A percentile compares a stretch with the other conserved stretches of the same genome.
phyloP scores from a whole-genome alignment of 371 early-diverging fungal genomes.

The Lichtheimia ramosa region DNA sequence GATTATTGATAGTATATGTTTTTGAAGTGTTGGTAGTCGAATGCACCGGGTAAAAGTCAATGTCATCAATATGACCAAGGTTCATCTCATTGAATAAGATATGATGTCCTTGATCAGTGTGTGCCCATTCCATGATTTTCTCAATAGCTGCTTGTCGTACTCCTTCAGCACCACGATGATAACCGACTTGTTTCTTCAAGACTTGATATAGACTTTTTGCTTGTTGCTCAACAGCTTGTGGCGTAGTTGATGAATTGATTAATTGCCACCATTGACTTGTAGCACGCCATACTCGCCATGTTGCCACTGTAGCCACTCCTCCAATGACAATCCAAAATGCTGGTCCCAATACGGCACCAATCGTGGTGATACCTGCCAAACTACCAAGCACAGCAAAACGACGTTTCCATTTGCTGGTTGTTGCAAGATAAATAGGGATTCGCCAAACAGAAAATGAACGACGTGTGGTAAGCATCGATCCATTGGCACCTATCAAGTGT shows the following conservation, averaged over 20 bases:
- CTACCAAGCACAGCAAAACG: constrained; percentile 19
- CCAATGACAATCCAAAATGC: constrained; percentile 30
- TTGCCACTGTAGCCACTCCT: constrained; percentile 26
- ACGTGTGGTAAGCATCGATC: too few relatives aligned
- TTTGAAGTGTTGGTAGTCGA: constrained; percentile 6
- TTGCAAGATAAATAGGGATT: constrained; percentile 28
- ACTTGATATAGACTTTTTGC: constrained; percentile 5
- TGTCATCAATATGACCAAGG: constrained; percentile 25
- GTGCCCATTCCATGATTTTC: constrained; percentile 24
- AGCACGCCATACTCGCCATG: constrained; percentile 34
- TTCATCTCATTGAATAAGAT: constrained; percentile 23
- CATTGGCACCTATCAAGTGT: too few relatives aligned
- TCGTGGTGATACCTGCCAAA: constrained; percentile 19
- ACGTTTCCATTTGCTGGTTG: constrained; percentile 23
- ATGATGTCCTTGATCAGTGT: constrained; percentile 20
- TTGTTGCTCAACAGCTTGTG: neutral
- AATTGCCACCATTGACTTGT: constrained; percentile 33
- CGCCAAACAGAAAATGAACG: constrained; percentile 29
- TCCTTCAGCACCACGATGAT: constrained; percentile 27
- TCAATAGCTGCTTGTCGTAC: constrained; percentile 31
- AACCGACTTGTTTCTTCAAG: constrained; percentile 21
- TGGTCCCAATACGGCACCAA: constrained; percentile 35
- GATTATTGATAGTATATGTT: neutral
- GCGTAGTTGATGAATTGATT: neutral
- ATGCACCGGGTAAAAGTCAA: constrained; percentile 26